Percentiles rank a stretch among this genome's conserved stretches.
These are phyloP conservation scores for Nitzschia sp. DNA, from an alignment of 108 stramenopile species.

Conservation along the genomic window DNA sequence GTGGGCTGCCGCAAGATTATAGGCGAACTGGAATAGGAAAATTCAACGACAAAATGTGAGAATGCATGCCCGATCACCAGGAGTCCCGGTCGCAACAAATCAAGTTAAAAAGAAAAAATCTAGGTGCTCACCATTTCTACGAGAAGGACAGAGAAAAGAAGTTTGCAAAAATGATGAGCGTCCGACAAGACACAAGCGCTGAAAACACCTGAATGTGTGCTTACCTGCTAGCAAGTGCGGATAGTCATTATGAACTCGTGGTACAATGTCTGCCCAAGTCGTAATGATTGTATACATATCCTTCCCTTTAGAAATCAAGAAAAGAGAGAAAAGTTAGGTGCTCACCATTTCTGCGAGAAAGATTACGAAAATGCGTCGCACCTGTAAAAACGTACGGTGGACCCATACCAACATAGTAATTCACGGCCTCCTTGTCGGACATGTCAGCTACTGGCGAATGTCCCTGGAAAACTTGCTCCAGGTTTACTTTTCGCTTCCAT, in stretches of 20 bases:
- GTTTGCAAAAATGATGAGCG: background rate
- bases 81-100: constrained; percentile 63
- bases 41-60: constrained; percentile 49
- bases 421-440: constrained; percentile 39
- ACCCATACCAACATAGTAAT: constrained; percentile 72
- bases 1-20: constrained; percentile 84
- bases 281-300: constrained; percentile 73
- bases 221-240: constrained; percentile 71
- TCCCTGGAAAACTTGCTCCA: constrained; percentile 41
- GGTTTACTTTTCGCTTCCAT: constrained; percentile 67
- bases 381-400: constrained; percentile 72
- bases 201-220: background rate
- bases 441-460: constrained; percentile 50
- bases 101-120: background rate
- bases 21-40: constrained; percentile 68
- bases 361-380: background rate
- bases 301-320: constrained; percentile 17
- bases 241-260: constrained; percentile 65
- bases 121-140: constrained; percentile 7
- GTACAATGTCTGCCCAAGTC: constrained; percentile 70
- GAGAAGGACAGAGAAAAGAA: background rate
- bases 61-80: constrained; percentile 50
- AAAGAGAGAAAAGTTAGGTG: background rate
- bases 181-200: background rate
- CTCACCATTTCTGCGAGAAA: constrained; percentile 5